A percentile compares a stretch with the other conserved stretches of the same genome.
These are phyloP conservation scores for Aspergillus clavatus DNA, from an alignment of 2,329 filamentous ascomycete species.

Conservation along the genomic window DNA sequence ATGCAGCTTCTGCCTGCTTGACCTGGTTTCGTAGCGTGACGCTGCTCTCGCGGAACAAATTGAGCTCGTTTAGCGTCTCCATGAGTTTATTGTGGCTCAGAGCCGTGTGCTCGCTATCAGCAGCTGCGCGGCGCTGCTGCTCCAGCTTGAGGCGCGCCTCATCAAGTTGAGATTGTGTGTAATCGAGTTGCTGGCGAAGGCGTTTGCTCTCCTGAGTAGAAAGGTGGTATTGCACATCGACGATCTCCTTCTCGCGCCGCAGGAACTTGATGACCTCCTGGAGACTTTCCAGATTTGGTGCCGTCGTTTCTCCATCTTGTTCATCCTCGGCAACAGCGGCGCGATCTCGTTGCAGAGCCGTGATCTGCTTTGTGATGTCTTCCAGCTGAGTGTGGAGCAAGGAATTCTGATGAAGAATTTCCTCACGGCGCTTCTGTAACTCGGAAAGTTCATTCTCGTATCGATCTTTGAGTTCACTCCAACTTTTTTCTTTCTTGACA, in stretches of 20 bases:
- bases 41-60: conserved; percentile 91
- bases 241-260: conserved; percentile 92
- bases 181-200: conserved; percentile 83
- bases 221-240: conserved; percentile 92
- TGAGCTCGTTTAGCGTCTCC: conserved; percentile 92
- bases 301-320: conserved; percentile 45
- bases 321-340: conserved; percentile 51
- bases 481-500: conserved; percentile 76
- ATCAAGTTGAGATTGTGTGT: conserved; percentile 81
- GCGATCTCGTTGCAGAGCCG: conserved; percentile 71
- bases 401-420: conserved; percentile 83
- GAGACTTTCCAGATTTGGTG: conserved; percentile 65
- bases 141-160: conserved; percentile 84
- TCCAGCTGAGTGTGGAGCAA: conserved; percentile 87
- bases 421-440: conserved; percentile 71
- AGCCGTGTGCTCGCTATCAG: conserved; percentile 67
- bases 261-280: conserved; percentile 89
- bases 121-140: conserved; percentile 74
- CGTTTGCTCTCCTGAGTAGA: conserved; percentile 84
- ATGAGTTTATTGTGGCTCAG: conserved; percentile 84
- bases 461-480: conserved; percentile 73
- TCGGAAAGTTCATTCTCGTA: conserved; percentile 82
- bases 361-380: conserved; percentile 72
- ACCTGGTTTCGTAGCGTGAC: conserved; percentile 84
- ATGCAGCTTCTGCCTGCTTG: conserved; percentile 68